Evolutionary conservation across 768 basidiomycete species (phyloP), one percentile per base, ranked within the genome.

Genomic region (Coprinopsis cinerea): DNA sequence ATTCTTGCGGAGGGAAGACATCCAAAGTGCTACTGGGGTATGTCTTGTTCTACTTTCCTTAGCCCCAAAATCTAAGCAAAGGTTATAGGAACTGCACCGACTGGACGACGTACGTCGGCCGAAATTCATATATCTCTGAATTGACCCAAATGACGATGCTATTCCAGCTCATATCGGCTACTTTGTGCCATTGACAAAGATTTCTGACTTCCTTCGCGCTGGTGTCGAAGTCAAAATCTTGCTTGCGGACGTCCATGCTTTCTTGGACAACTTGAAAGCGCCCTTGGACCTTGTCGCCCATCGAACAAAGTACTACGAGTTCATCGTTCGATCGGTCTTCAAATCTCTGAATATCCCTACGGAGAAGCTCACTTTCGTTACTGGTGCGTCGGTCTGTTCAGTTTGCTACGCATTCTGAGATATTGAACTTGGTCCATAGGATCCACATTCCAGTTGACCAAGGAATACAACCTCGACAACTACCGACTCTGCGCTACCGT

Each of bases 211-310:
- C 67, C 69, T 98, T 37, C 77, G 81, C 35, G 95, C 94, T 1
- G 94, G 83, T n/a, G 92, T 93, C 2, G 85, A 91, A 66, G 88
- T 88, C 58, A 49, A 48, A 56, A 30, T 52, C 9, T 30, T 52
- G 34, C 18, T 47, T 0, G 48, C 62, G 90, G 92, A 96, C 63
- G 81, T 97, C 13, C 96, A 98, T 59, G 96, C 93, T 5, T 98
- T 98, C 74, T 81, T 99, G 41, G 96, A 99, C 64, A 96, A 97
- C 61, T 73, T 94, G 57, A 99, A 99, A 68, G 94, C 96, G 0
- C 94, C 95, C 0, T 70, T 95, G 1, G 92, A 93, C 42, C 88
- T 96, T 51, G 92, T 99, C 41, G 78, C 76, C 0, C 77, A 93
- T 67, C 79, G 94, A 24, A 89, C 87, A 51, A 82, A 85, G 58